Conservation (phyloP, 345 rosid species). For the Reutealis trisperma region DNA sequence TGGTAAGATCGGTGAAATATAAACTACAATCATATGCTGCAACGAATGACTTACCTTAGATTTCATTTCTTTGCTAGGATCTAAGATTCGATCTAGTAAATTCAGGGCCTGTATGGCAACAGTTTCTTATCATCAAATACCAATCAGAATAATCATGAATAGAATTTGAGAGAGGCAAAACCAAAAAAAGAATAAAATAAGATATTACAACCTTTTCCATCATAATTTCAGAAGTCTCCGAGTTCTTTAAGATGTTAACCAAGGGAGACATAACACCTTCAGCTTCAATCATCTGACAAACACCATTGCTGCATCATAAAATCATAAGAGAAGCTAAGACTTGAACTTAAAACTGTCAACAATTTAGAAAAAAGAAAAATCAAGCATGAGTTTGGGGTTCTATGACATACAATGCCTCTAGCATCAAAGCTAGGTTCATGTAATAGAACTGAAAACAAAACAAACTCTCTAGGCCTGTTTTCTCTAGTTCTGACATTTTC, state of each 20-base stretch:
- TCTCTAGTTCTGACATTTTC: neutral
- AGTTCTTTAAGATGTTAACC: constrained; percentile 52
- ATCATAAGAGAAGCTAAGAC: neutral
- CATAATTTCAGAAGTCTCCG: constrained; percentile 41
- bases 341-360: neutral
- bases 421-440: too few species aligned
- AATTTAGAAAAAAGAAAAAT: neutral
- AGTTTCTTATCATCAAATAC: constrained; percentile 17
- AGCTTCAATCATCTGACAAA: constrained; percentile 68
- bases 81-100: constrained; percentile 66
- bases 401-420: too few species aligned
- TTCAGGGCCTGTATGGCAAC: constrained; percentile 60
- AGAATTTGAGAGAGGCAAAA: neutral
- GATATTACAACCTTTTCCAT: constrained; percentile 56
- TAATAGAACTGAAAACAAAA: neutral
- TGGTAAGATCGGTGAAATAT: constrained; percentile 22
- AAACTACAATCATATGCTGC: constrained; percentile 13
- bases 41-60: constrained; percentile 57
- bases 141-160: constrained; percentile 14
- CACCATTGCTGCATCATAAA: constrained; percentile 55
- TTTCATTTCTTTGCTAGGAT: constrained; percentile 73
- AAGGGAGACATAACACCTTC: constrained; percentile 61
- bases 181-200: neutral
- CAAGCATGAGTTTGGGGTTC: neutral
- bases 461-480: neutral